Conservation (phyloP, 1,139 yeast species). For the Zhuliangozyma parablackwelliae region DNA sequence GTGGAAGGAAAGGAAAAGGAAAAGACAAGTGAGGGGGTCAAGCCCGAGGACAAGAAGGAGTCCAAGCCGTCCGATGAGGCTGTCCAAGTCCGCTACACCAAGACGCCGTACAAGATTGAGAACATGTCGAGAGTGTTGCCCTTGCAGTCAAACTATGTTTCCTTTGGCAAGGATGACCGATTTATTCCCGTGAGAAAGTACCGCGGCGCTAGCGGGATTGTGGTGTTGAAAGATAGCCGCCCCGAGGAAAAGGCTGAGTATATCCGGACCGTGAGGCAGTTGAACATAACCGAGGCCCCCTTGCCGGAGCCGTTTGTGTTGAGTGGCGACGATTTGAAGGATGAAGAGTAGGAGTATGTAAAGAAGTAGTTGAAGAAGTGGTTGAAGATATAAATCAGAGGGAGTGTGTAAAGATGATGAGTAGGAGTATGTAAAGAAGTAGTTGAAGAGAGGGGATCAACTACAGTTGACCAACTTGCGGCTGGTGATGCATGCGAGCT, state of each 20-base stretch:
- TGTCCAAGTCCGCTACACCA: slow-evolving; percentile 38
- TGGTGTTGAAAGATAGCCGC: slow-evolving; percentile 66
- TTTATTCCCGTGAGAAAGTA: slow-evolving; percentile 81
- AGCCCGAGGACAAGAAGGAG: slow-evolving; percentile 16
- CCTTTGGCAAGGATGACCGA: slow-evolving; percentile 72
- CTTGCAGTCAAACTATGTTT: slow-evolving; percentile 77
- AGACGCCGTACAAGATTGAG: slow-evolving; percentile 62
- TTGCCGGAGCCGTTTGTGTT: slow-evolving; percentile 81
- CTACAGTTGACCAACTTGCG: not conserved
- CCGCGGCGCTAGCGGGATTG: slow-evolving; percentile 76
- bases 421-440: not conserved
- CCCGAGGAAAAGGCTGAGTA: slow-evolving; percentile 64
- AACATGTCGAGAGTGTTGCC: slow-evolving; percentile 90
- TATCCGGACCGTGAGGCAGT: slow-evolving; percentile 84
- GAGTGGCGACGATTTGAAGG: slow-evolving; percentile 46
- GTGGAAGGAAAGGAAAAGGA: slow-evolving; percentile 15
- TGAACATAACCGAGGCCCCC: slow-evolving; percentile 81
- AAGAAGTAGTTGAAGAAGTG: not conserved
- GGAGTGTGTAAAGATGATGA: slow-evolving; percentile 26
- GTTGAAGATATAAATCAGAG: not conserved
- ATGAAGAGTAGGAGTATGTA: slow-evolving; percentile 15
- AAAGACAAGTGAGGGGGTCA: slow-evolving; percentile 14
- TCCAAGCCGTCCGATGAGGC: slow-evolving; percentile 30
- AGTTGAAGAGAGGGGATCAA: too few relatives aligned
- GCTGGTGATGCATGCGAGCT: slow-evolving; percentile 26